These are phyloP conservation scores for Darksidea phi DNA, from an alignment of 495 filamentous ascomycete genomes.

Conservation along the genomic window DNA sequence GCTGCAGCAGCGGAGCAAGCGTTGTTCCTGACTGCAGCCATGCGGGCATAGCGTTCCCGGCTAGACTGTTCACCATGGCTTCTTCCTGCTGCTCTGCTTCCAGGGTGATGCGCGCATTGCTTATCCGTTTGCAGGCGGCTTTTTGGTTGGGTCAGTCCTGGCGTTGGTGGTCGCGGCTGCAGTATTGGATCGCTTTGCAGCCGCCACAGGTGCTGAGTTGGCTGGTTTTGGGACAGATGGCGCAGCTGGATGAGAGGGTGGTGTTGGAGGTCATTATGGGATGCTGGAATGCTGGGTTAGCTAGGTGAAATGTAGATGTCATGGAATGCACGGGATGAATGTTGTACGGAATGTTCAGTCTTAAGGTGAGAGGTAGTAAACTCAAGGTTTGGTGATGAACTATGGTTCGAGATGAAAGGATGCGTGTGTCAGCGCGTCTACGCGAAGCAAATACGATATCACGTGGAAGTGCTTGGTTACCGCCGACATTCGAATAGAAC, in stretches of 20 bases:
- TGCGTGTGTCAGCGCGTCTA: too few relatives aligned
- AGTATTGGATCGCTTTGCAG: slow-evolving; percentile 11
- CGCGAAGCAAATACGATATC: too few relatives aligned
- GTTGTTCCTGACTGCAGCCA: not conserved
- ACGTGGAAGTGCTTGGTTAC: too few relatives aligned
- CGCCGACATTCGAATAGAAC: too few relatives aligned
- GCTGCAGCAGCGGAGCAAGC: not conserved
- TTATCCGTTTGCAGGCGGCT: not conserved
- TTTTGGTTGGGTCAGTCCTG: not conserved
- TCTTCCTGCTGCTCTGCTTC: not conserved
- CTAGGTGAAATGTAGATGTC: too few relatives aligned
- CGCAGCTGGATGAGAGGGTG: not conserved
- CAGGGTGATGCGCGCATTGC: not conserved
- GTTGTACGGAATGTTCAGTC: too few relatives aligned
- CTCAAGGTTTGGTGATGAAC: too few relatives aligned
- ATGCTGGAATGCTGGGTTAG: too few relatives aligned
- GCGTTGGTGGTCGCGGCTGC: slow-evolving; percentile 5
- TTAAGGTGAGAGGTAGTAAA: too few relatives aligned
- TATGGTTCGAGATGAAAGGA: too few relatives aligned
- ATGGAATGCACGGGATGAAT: too few relatives aligned
- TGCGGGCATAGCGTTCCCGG: not conserved
- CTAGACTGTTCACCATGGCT: not conserved
- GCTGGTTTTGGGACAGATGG: not conserved
- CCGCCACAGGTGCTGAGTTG: not conserved
- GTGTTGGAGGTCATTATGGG: too few relatives aligned